phyloP scores from a whole-genome alignment of 2,329 filamentous ascomycete genomes.

The Aspergillus sp. region DNA sequence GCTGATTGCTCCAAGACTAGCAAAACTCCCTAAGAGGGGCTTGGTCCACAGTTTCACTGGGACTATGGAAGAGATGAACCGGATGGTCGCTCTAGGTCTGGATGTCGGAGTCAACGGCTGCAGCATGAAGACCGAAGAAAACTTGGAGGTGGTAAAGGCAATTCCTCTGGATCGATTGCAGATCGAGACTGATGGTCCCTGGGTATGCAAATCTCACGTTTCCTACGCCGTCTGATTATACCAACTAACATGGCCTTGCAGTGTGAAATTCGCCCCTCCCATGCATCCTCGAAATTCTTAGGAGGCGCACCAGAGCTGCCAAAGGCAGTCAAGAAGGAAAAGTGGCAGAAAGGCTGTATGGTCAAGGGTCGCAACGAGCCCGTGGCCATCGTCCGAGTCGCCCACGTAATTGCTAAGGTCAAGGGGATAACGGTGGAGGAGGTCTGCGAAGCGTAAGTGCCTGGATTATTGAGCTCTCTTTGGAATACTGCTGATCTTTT shows the following conservation, averaged over 20 bases:
- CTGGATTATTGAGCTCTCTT: background rate
- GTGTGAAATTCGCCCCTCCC: conserved; percentile 88
- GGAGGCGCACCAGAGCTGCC: conserved; percentile 66
- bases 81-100: conserved; percentile 73
- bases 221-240: background rate
- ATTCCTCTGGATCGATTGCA: conserved; percentile 77
- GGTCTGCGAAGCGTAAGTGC: conserved; percentile 69
- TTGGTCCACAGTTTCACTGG: conserved; percentile 96
- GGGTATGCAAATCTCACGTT: conserved; percentile 40
- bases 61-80: conserved; percentile 74
- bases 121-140: conserved; percentile 90
- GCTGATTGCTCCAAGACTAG: conserved; percentile 60
- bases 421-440: conserved; percentile 76
- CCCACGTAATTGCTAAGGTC: conserved; percentile 80
- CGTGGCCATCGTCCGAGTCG: conserved; percentile 78
- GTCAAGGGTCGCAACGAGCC: conserved; percentile 95
- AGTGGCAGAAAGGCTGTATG: conserved; percentile 81
- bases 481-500: conserved; percentile 15
- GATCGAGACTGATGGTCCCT: conserved; percentile 95
- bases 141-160: conserved; percentile 75
- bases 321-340: conserved; percentile 92
- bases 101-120: conserved; percentile 96
- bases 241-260: conserved; percentile 10
- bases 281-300: conserved; percentile 75
- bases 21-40: conserved; percentile 66